A percentile compares a stretch with the other conserved stretches of the same genome.
These are phyloP conservation scores for Ustilago lituana DNA, from an alignment of 1,284 basidiomycete species.

Conservation along the genomic window DNA sequence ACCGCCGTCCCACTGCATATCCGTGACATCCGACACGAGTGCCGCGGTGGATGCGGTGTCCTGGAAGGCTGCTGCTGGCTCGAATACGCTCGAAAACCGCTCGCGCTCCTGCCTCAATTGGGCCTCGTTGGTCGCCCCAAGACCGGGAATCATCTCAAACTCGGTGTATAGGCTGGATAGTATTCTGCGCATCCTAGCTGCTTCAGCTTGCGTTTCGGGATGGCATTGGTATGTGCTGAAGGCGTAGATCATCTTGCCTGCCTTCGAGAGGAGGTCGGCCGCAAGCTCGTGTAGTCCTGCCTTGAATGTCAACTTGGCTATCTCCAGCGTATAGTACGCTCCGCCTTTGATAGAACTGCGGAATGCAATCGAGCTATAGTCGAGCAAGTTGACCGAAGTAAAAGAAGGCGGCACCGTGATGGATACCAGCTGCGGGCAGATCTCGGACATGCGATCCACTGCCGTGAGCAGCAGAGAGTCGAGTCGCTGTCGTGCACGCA, in stretches of 20 bases:
- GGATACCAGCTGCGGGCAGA: slow-evolving; percentile 32
- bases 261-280: slow-evolving; percentile 33
- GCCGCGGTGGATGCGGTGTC: slow-evolving; percentile 3
- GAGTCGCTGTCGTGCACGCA: slow-evolving; percentile 29
- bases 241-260: slow-evolving; percentile 33
- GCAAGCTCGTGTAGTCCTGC: slow-evolving; percentile 37
- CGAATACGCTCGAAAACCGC: slow-evolving; percentile 30
- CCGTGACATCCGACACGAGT: slow-evolving; percentile 12
- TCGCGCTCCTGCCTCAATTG: slow-evolving; percentile 23
- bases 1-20: slow-evolving; percentile 20
- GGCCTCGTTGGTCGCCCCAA: slow-evolving; percentile 29
- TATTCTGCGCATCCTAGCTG: slow-evolving; percentile 22
- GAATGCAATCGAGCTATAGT: slow-evolving; percentile 42
- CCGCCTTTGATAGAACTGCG: slow-evolving; percentile 32
- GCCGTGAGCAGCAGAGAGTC: slow-evolving; percentile 30
- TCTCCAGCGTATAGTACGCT: slow-evolving; percentile 35
- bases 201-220: slow-evolving; percentile 33
- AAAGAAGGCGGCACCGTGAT: slow-evolving; percentile 26
- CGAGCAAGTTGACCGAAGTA: slow-evolving; percentile 28
- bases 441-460: slow-evolving; percentile 29
- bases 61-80: slow-evolving; percentile 19
- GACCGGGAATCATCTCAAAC: slow-evolving; percentile 39
- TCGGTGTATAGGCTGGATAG: slow-evolving; percentile 23
- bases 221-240: slow-evolving; percentile 39
- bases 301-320: slow-evolving; percentile 30